Percentiles rank a stretch among this genome's conserved stretches.
These are phyloP conservation scores for Candida sojae DNA, from an alignment of 1,139 yeast species.

Conservation along the genomic window DNA sequence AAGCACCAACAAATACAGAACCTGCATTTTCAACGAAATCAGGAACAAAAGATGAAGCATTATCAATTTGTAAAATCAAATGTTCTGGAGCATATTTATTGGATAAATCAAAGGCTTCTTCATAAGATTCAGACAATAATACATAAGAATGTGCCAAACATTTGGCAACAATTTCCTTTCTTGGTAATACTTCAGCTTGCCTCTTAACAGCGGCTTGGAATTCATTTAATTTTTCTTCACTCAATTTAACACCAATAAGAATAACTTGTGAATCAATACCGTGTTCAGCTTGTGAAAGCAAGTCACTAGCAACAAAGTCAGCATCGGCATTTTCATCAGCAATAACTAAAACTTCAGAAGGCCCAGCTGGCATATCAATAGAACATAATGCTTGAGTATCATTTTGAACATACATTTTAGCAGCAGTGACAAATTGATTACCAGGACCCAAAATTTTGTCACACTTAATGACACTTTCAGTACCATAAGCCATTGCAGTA, in stretches of 20 bases:
- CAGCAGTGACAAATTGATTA: slow-evolving; percentile 98
- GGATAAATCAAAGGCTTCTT: slow-evolving; percentile 80
- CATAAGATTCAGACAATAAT: slow-evolving; percentile 62
- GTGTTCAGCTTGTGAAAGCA: slow-evolving; percentile 97
- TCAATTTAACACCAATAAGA: slow-evolving; percentile 76
- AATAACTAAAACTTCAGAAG: slow-evolving; percentile 92
- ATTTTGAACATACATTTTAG: slow-evolving; percentile 95
- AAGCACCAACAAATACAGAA: slow-evolving; percentile 92
- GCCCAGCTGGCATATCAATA: slow-evolving; percentile 99
- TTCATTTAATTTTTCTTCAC: slow-evolving; percentile 56
- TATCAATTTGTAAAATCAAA: slow-evolving; percentile 81
- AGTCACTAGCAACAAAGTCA: slow-evolving; percentile 93
- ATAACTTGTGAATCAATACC: slow-evolving; percentile 98
- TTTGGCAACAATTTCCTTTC: slow-evolving; percentile 89
- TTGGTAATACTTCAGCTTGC: slow-evolving; percentile 86
- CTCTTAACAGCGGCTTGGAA: slow-evolving; percentile 79
- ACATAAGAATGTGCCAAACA: slow-evolving; percentile 91
- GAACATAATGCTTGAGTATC: slow-evolving; percentile 94
- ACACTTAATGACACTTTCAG: slow-evolving; percentile 86
- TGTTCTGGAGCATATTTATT: slow-evolving; percentile 97
- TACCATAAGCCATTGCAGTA: slow-evolving; percentile 98
- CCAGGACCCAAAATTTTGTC: slow-evolving; percentile 99
- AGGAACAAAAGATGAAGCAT: slow-evolving; percentile 72
- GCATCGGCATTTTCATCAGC: slow-evolving; percentile 89
- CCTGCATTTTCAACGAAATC: slow-evolving; percentile 88